Percentiles rank a stretch among this genome's conserved stretches.
Conservation (phyloP, 1,139 yeast genomes). For the Protomyces inundatus region DNA sequence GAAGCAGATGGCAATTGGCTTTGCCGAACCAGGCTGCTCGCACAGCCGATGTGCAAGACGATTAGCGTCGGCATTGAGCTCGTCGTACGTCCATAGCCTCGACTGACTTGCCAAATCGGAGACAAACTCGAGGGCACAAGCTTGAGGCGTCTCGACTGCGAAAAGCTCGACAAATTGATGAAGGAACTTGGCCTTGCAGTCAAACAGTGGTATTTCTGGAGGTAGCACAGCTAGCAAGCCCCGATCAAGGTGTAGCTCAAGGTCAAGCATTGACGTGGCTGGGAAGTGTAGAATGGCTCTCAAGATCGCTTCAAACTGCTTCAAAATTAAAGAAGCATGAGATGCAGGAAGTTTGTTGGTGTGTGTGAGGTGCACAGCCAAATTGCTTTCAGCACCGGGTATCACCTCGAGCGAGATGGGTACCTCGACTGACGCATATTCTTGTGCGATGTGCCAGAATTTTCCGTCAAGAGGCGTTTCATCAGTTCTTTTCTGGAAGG, state of each 20-base stretch:
- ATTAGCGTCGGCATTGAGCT: slow-evolving; percentile 31
- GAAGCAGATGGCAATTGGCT: slow-evolving; percentile 32
- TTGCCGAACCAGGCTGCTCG: slow-evolving; percentile 4
- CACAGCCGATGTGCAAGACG: slow-evolving; percentile 30
- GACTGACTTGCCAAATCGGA: background rate
- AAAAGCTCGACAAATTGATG: slow-evolving; percentile 32
- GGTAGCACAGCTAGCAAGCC: slow-evolving; percentile 19
- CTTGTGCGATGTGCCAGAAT: slow-evolving; percentile 3
- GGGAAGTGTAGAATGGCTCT: slow-evolving; percentile 21
- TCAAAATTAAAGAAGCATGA: slow-evolving; percentile 30
- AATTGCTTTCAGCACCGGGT: background rate
- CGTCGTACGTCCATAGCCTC: slow-evolving; percentile 31
- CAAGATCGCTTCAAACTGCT: slow-evolving; percentile 29
- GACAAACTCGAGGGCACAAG: slow-evolving; percentile 32
- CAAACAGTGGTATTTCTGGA: slow-evolving; percentile 9
- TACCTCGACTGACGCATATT: slow-evolving; percentile 10
- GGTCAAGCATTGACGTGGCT: background rate
- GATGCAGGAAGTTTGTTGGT: slow-evolving; percentile 21
- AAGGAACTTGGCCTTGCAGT: slow-evolving; percentile 15
- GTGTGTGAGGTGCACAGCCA: slow-evolving; percentile 10
- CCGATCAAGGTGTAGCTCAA: slow-evolving; percentile 24
- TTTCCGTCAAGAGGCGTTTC: background rate
- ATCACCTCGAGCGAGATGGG: slow-evolving; percentile 22
- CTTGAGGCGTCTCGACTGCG: slow-evolving; percentile 28
- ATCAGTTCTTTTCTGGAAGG: slow-evolving; percentile 27